Evolutionary conservation across 495 filamentous ascomycete species (phyloP).

Genomic region (Parathielavia appendiculata): DNA sequence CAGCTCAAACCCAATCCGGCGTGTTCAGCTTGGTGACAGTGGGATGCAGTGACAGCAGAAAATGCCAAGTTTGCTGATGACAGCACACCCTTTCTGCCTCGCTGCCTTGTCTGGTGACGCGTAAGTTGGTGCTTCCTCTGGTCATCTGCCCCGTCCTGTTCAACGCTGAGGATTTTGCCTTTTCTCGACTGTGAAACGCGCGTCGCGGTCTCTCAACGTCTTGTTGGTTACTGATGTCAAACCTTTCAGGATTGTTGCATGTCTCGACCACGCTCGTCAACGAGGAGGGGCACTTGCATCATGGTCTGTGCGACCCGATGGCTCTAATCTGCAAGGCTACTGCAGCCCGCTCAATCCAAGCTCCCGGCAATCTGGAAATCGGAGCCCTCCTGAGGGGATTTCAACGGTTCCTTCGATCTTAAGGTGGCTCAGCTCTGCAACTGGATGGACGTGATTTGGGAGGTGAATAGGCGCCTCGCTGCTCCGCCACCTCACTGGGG

Average conservation of each 20-base stretch:
- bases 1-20: background rate
- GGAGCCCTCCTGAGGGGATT: background rate
- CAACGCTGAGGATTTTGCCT: background rate
- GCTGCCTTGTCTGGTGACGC: conserved; percentile 12
- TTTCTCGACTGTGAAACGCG: background rate
- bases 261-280: no score
- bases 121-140: background rate
- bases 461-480: conserved; percentile 6
- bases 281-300: background rate
- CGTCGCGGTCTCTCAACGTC: no score
- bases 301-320: background rate
- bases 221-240: no score
- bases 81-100: conserved; percentile 2
- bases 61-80: background rate
- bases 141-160: conserved; percentile 3
- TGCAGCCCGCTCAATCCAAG: background rate
- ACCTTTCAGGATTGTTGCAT: no score
- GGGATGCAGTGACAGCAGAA: background rate
- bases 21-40: background rate
- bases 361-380: background rate
- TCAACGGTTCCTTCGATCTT: background rate
- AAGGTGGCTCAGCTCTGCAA: conserved; percentile 5
- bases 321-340: background rate
- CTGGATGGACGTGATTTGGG: background rate
- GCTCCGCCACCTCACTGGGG: conserved; percentile 1